Evolutionary conservation across 2,329 filamentous ascomycete genomes (phyloP), one percentile per base, ranked within the genome.

Genomic region (Paracamarosporium sp.): DNA sequence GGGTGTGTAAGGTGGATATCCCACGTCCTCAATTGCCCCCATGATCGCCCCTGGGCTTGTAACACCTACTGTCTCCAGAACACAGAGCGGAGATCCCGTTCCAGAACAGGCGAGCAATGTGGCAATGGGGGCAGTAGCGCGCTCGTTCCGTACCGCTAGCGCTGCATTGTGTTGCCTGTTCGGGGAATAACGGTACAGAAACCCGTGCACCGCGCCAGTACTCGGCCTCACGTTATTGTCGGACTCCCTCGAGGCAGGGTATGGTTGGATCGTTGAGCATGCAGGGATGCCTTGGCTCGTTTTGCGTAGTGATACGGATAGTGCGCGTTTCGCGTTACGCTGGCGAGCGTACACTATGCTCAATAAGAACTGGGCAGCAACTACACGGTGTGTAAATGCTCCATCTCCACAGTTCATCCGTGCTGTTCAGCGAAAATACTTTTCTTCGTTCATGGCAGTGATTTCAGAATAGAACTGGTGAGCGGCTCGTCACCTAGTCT

Each of bases 381-480:
- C n/a, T n/a, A n/a, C n/a, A n/a, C n/a, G n/a, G n/a, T 33, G 36
- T 43, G 30, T 11, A 44, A 13, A 35, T 27, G 13, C 4, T 41
- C 28, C 24, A 46, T 53, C 36, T 53, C 43, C 22, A 50, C 33
- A 12, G 25, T 38, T 43, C 48, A 50, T 44, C 44, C 27, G 12
- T 28, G 17, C 17, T 40, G 43, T 20, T 57, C 50, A n/a, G n/a
- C n/a, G n/a, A n/a, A n/a, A n/a, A n/a, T n/a, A n/a, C n/a, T n/a
- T n/a, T n/a, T n/a, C n/a, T n/a, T n/a, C n/a, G n/a, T n/a, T n/a
- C n/a, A n/a, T n/a, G 15, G 50, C 31, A 7, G 33, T 15, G 4
- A 53, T 5, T 24, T 30, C 28, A 22, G 40, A 25, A 17, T 46
- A 47, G 30, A 56, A 51, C 38, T 31, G 24, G 47, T 46, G 25